Percentiles rank a stretch among this genome's conserved stretches.
phyloP scores from a whole-genome alignment of 352 stramenopile genomes.

The Phytophthora citrophthora region DNA sequence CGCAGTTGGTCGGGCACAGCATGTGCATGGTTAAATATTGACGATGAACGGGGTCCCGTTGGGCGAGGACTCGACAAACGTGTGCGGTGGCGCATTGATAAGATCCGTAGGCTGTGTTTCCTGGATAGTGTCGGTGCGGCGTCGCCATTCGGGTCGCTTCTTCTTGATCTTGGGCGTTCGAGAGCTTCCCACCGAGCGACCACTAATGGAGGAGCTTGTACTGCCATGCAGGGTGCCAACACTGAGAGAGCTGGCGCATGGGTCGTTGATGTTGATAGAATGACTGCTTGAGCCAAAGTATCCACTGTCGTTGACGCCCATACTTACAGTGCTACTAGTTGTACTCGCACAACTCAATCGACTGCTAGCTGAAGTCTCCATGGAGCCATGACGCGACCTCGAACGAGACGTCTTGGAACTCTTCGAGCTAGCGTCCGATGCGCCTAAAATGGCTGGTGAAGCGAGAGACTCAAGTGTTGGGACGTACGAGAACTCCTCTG shows the following conservation, averaged over 20 bases:
- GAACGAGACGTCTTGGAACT: slow-evolving; percentile 26
- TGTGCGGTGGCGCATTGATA: slow-evolving; percentile 28
- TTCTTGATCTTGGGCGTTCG: slow-evolving; percentile 41
- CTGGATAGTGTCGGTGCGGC: slow-evolving; percentile 47
- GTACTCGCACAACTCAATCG: slow-evolving; percentile 31
- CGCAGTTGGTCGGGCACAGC: slow-evolving; percentile 5
- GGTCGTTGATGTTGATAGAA: slow-evolving; percentile 20
- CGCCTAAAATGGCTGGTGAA: slow-evolving; percentile 39
- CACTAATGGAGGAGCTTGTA: slow-evolving; percentile 19
- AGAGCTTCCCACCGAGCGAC: slow-evolving; percentile 17
- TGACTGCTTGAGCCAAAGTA: slow-evolving; percentile 21
- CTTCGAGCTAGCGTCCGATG: slow-evolving; percentile 23
- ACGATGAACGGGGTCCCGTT: slow-evolving; percentile 60
- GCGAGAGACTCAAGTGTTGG: slow-evolving; percentile 46
- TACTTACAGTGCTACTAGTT: slow-evolving; percentile 36
- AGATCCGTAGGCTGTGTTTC: slow-evolving; percentile 42
- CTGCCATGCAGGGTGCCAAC: slow-evolving; percentile 32
- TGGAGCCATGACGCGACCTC: slow-evolving; percentile 34
- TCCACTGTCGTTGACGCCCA: slow-evolving; percentile 38
- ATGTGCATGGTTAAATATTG: slow-evolving; percentile 57
- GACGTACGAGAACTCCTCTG: slow-evolving; percentile 54
- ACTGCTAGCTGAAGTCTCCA: slow-evolving; percentile 34
- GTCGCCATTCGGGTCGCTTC: slow-evolving; percentile 44
- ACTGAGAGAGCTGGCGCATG: slow-evolving; percentile 24
- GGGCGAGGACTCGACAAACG: slow-evolving; percentile 56